These are phyloP conservation scores for Aspergillus jensenii DNA, from an alignment of 2,329 filamentous ascomycete species.

Conservation along the genomic window DNA sequence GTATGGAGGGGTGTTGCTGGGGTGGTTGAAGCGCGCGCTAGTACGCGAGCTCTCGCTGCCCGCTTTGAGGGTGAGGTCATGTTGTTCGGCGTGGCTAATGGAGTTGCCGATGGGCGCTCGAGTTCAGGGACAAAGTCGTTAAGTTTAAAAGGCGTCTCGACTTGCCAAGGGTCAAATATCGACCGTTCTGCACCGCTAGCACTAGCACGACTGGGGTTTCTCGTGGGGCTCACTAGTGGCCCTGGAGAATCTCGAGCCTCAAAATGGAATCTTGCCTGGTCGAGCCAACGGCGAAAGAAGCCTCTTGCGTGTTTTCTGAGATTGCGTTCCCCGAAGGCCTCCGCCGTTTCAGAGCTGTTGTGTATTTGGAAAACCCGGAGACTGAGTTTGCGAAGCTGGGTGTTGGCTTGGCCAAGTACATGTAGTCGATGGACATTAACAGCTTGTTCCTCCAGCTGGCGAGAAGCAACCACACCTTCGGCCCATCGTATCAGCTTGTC, in stretches of 20 bases:
- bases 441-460: slow-evolving; percentile 46
- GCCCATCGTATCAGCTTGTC: slow-evolving; percentile 39
- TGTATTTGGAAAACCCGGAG: slow-evolving; percentile 58
- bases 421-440: slow-evolving; percentile 47
- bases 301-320: slow-evolving; percentile 55
- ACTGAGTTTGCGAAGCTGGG: slow-evolving; percentile 56
- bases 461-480: slow-evolving; percentile 32
- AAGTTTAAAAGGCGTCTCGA: slow-evolving; percentile 38
- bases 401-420: slow-evolving; percentile 47
- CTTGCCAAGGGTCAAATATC: slow-evolving; percentile 38
- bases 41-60: slow-evolving; percentile 41
- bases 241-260: slow-evolving; percentile 32
- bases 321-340: slow-evolving; percentile 54
- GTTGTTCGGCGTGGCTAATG: slow-evolving; percentile 43
- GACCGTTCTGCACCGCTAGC: slow-evolving; percentile 21
- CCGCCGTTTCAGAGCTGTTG: slow-evolving; percentile 52
- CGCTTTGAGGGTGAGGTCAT: slow-evolving; percentile 48
- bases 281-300: slow-evolving; percentile 57
- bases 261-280: slow-evolving; percentile 39
- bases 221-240: slow-evolving; percentile 28
- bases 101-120: slow-evolving; percentile 34
- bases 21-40: slow-evolving; percentile 46
- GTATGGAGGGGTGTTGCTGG: slow-evolving; percentile 45
- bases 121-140: slow-evolving; percentile 35
- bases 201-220: slow-evolving; percentile 21